Base-by-base conservation (phyloP, 352 stramenopile genomes). In the Elongisporangium prolatum region DNA sequence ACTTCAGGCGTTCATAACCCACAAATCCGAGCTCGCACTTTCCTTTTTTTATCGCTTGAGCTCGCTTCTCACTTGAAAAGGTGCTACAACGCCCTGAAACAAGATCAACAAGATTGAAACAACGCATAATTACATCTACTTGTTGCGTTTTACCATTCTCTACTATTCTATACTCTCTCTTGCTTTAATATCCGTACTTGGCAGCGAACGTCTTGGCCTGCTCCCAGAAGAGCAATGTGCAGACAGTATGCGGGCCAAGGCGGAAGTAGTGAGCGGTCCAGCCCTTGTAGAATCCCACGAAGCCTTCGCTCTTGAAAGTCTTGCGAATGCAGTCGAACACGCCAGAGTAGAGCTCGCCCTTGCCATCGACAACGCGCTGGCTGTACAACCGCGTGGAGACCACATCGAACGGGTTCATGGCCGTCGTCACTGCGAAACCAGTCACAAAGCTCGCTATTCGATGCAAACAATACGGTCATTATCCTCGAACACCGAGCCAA, bases 391-490 rank as follows among this genome's bases (percentile, higher is more conserved):
- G 80, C 50, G 86, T 95, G 11, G 84, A 93, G 37, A 95, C 82
- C 22, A 95, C 86, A 61, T 95, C 86, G 63, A 95, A 91, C 21
- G 86, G 86, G 66, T 95, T 95, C 84, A 95, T 95, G 16, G 83
- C 78, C 25, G 80, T 93, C 57, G 84, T 89, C 48, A 95, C 84
- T 16, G 81, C 80, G 8, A 95, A 51, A 18, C 86, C 86, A 21
- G 72, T 93, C 56, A 95, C 77, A 18, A 91, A 71, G 57, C 86
- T 95, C 44, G 86, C 84, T 34, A 34, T 3, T 34, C 24, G 24
- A 34, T 95, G 57, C 21, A 59, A 22, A 25, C 13, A 13, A 44
- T 4, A 14, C 22, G 22, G 38, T 10, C 22, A 51, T 18, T 22
- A 49, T 13, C 17, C 67, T 17, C 11, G 5, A 68, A 18, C 21